phyloP scores from a whole-genome alignment of 768 basidiomycete genomes.

The Suillus plorans region DNA sequence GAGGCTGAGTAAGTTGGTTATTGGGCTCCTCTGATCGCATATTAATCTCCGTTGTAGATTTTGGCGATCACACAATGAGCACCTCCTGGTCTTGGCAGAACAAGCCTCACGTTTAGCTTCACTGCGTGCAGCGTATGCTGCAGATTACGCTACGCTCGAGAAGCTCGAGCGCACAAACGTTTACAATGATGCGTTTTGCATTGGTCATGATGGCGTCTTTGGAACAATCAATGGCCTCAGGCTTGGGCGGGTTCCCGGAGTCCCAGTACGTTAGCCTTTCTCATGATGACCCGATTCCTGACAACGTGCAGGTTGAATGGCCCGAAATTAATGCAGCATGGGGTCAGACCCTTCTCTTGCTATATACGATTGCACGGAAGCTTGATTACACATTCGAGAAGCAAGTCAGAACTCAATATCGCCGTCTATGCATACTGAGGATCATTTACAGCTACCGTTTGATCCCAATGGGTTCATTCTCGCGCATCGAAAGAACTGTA shows the following conservation, averaged over 20 bases:
- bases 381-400: constrained; percentile 85
- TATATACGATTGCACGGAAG: constrained; percentile 91
- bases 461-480: constrained; percentile 94
- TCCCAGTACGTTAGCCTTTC: constrained; percentile 55
- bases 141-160: constrained; percentile 74
- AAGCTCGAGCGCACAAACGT: constrained; percentile 91
- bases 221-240: constrained; percentile 98
- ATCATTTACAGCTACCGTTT: constrained; percentile 69
- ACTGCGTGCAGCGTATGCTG: constrained; percentile 73
- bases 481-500: constrained; percentile 79
- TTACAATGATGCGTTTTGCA: constrained; percentile 94
- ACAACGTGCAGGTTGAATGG: constrained; percentile 80
- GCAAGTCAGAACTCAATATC: constrained; percentile 42
- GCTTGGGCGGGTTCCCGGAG: constrained; percentile 81
- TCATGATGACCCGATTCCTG: constrained; percentile 12
- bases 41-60: constrained; percentile 49
- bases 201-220: constrained; percentile 91
- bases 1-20: constrained; percentile 69
- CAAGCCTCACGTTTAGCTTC: constrained; percentile 71
- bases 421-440: constrained; percentile 10
- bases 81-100: constrained; percentile 61
- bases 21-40: not conserved
- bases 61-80: constrained; percentile 78
- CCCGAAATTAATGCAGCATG: constrained; percentile 98
- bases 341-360: constrained; percentile 90